These are phyloP conservation scores for Jimgerdemannia lactiflua DNA, from an alignment of 192 early-diverging fungal species.

Conservation along the genomic window DNA sequence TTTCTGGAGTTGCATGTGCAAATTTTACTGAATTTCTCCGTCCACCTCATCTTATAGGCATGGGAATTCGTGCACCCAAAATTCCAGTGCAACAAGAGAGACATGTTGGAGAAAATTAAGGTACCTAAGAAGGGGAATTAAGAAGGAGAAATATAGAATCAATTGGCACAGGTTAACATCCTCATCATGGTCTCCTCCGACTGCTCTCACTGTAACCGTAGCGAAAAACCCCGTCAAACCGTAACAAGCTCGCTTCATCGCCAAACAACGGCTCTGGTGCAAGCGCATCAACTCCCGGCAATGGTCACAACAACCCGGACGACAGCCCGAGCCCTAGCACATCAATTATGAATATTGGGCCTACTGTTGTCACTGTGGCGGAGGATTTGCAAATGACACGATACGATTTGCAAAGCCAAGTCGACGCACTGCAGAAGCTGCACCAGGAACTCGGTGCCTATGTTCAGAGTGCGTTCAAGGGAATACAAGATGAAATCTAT, in stretches of 20 bases:
- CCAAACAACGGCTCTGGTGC: background rate
- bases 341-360: background rate
- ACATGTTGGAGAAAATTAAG: slow-evolving; percentile 53
- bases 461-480: slow-evolving; percentile 6
- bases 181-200: background rate
- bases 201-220: background rate
- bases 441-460: background rate
- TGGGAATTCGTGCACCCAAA: slow-evolving; percentile 73
- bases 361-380: background rate
- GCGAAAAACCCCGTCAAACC: slow-evolving; percentile 25
- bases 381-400: background rate
- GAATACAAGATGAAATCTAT: slow-evolving; percentile 36
- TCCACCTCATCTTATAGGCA: slow-evolving; percentile 22
- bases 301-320: background rate
- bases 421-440: slow-evolving; percentile 26
- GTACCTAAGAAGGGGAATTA: slow-evolving; percentile 12
- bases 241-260: slow-evolving; percentile 9
- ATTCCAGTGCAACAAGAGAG: slow-evolving; percentile 55
- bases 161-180: background rate
- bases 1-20: no score
- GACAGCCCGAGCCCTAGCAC: background rate
- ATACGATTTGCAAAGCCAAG: slow-evolving; percentile 32
- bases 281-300: background rate
- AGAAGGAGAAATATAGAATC: no score
- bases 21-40: background rate